Base-by-base conservation (phyloP, 2,329 filamentous ascomycete species). In the Cytospora piceae region DNA sequence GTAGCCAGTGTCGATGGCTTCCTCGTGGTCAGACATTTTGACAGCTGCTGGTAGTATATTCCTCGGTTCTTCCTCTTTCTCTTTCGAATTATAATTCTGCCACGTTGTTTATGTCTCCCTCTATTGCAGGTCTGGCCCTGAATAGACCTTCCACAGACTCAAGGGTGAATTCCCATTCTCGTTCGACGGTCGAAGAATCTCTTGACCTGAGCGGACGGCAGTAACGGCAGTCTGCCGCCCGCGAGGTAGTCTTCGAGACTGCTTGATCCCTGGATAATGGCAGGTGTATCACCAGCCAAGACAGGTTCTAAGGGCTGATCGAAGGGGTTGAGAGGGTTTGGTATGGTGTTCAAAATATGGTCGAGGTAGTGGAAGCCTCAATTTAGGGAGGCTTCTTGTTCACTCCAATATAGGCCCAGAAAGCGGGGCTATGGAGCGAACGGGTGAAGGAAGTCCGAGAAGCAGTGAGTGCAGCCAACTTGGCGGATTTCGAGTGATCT, bases 311-410 rank as follows among this genome's bases (percentile, higher is more conserved):
- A 60, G 39, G 42, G 34, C 24, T 55, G 49, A 31, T 61, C 22
- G 3, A 37, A 20, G 4, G 27, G 3, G 29, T 9, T 3, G 14
- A 24, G 39, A 49, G 20, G 3, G 37, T 14, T 34, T 20, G 34
- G 12, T 37, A 22, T 17, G 22, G 8, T 51, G 42, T 32, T 52
- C 61, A 57, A 57, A 57, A 63, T 22, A 29, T 37, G 20, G 51
- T n/a, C 34, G 14, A 12, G n/a, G 31, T 14, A 46, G 32, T 27
- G 49, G 34, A 42, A 29, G 24, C 39, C 66, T 73, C 84, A 79
- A 94, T 82, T 97, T 98, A 98, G 85, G 94, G 94, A 78, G 95
- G 94, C 83, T 96, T 94, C 85, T 93, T 95, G 85, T 95, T 92
- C 84, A 93, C 92, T 90, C 94, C 94, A 85, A 89, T 89, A 80